Conservation (phyloP, 179 eudicot species). For the Drosera spatulata region DNA sequence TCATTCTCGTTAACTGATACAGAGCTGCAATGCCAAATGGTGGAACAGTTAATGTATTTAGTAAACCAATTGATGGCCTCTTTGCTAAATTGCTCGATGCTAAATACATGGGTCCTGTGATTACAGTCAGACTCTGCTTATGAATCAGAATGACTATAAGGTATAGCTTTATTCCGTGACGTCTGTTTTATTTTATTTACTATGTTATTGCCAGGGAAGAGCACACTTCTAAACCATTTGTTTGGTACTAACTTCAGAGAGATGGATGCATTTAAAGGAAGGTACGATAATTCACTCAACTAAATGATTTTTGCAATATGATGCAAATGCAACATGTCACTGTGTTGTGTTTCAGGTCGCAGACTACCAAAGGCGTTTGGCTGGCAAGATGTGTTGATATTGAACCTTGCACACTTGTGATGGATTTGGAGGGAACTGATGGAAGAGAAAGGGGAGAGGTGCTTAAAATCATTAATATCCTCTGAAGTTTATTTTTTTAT, state of each 20-base stretch:
- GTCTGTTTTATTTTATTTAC: not conserved
- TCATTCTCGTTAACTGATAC: no score
- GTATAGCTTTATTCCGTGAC: not conserved
- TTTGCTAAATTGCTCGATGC: no score
- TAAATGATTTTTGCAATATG: not conserved
- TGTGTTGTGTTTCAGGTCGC: conserved; percentile 45
- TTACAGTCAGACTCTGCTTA: no score
- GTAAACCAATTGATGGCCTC: no score
- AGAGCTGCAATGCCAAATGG: no score
- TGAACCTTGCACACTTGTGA: conserved; percentile 66
- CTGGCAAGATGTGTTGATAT: conserved; percentile 56
- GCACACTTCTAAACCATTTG: conserved; percentile 76
- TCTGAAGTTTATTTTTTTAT: no score
- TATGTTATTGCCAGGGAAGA: conserved; percentile 57
- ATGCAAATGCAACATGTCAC: conserved; percentile 7
- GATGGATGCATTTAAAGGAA: conserved; percentile 96
- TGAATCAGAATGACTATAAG: no score
- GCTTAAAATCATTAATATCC: not conserved
- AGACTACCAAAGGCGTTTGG: conserved; percentile 86
- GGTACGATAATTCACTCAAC: conserved; percentile 27
- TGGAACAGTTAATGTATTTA: no score
- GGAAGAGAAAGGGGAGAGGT: conserved; percentile 88
- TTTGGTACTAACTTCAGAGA: conserved; percentile 84
- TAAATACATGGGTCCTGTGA: no score
- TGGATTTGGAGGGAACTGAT: conserved; percentile 79